Percentiles rank a stretch among this genome's conserved stretches.
phyloP scores from a whole-genome alignment of 257 asterid genomes.

The Haberlea rhodopensis region DNA sequence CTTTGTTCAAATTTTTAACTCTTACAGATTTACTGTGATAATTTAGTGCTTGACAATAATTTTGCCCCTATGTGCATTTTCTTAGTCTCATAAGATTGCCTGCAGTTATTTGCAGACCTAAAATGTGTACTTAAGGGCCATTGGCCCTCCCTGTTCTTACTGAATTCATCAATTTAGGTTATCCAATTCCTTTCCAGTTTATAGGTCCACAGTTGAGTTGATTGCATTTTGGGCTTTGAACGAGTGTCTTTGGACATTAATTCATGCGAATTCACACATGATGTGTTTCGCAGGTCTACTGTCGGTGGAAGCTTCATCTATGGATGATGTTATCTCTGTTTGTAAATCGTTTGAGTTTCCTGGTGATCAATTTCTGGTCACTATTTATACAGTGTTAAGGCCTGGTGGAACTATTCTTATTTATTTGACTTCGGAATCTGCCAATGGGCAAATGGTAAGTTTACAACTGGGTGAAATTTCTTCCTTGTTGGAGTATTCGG shows the following conservation, averaged over 20 bases:
- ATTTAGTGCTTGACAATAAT: too few relatives aligned
- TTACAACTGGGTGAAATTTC: background rate
- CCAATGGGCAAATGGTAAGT: constrained; percentile 40
- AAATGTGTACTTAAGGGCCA: background rate
- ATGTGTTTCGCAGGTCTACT: constrained; percentile 52
- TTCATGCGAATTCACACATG: constrained; percentile 7
- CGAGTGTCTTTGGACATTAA: background rate
- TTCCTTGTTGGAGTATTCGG: constrained; percentile 11
- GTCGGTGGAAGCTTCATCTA: constrained; percentile 55
- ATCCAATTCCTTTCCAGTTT: background rate
- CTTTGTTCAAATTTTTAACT: too few relatives aligned
- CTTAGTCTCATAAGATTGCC: background rate
- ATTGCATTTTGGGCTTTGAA: background rate
- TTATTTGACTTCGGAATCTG: constrained; percentile 40
- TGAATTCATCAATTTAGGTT: background rate
- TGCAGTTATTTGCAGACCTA: background rate
- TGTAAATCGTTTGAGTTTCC: constrained; percentile 54
- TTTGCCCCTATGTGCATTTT: too few relatives aligned
- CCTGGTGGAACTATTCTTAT: constrained; percentile 70
- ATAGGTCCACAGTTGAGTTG: background rate
- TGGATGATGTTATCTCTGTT: too few relatives aligned
- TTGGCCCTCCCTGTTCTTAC: background rate
- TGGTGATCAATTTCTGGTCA: constrained; percentile 50
- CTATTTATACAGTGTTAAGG: too few relatives aligned
- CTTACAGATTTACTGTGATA: too few relatives aligned